phyloP scores from a whole-genome alignment of 2,329 filamentous ascomycete genomes.

The Cladosporium phlei region DNA sequence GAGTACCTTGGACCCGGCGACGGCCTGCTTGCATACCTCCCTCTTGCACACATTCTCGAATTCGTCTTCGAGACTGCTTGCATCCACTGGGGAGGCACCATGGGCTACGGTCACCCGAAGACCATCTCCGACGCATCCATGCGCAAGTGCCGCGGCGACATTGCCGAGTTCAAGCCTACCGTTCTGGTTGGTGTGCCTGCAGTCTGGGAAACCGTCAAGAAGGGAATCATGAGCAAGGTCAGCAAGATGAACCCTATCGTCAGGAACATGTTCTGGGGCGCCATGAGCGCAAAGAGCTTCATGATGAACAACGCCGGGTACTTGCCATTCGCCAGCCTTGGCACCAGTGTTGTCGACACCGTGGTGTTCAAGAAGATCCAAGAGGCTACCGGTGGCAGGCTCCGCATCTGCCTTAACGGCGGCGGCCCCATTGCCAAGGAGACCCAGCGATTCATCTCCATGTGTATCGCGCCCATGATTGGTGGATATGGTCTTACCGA shows the following conservation, averaged over 20 bases:
- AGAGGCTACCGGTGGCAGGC: conserved; percentile 77
- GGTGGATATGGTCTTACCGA: conserved; percentile 92
- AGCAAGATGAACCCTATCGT: conserved; percentile 65
- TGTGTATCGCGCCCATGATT: conserved; percentile 92
- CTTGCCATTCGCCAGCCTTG: conserved; percentile 45
- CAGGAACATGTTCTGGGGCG: conserved; percentile 73
- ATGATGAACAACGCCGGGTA: conserved; percentile 47
- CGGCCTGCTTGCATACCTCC: conserved; percentile 81
- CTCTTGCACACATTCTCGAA: conserved; percentile 92
- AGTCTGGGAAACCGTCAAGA: conserved; percentile 95
- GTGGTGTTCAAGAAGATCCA: conserved; percentile 91
- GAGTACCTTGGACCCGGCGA: conserved; percentile 74
- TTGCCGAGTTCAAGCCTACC: conserved; percentile 84
- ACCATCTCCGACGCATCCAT: conserved; percentile 83
- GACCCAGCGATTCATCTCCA: conserved; percentile 84
- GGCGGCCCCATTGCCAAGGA: conserved; percentile 84
- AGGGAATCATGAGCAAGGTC: conserved; percentile 80
- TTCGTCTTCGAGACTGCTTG: conserved; percentile 92
- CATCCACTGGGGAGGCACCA: conserved; percentile 80
- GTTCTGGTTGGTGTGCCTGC: conserved; percentile 92
- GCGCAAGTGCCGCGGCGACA: conserved; percentile 87
- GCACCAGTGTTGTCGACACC: conserved; percentile 66
- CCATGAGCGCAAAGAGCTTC: conserved; percentile 57
- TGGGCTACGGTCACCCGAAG: conserved; percentile 88
- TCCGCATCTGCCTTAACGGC: conserved; percentile 90